These are phyloP conservation scores for Lactuca sativa DNA, from an alignment of 129 eudicot genomes.

Conservation along the genomic window DNA sequence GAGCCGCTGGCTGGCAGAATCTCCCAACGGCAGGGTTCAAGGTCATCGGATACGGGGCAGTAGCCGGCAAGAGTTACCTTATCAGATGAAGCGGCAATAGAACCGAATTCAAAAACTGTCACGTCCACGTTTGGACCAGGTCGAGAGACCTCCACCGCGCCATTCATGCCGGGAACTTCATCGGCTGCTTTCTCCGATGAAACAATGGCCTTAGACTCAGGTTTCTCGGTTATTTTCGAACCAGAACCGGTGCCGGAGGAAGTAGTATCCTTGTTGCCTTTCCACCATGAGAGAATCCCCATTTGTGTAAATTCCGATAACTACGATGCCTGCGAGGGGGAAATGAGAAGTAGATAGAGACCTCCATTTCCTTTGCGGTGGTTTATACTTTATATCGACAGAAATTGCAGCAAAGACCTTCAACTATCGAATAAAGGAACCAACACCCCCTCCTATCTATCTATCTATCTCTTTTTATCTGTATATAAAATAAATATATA, in stretches of 20 bases:
- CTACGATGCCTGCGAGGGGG: constrained; percentile 8
- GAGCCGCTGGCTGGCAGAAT: constrained; percentile 66
- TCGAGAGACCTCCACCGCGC: constrained; percentile 67
- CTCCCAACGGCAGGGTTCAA: constrained; percentile 99
- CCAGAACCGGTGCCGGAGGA: constrained; percentile 7
- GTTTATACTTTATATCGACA: too few species aligned
- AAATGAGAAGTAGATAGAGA: background rate
- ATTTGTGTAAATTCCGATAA: constrained; percentile 15
- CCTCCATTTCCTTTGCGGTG: background rate
- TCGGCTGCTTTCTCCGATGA: constrained; percentile 26
- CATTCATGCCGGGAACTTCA: constrained; percentile 72
- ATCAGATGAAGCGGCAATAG: constrained; percentile 66
- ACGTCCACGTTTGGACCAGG: constrained; percentile 44
- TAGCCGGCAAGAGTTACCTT: constrained; percentile 95
- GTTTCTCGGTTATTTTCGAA: constrained; percentile 3
- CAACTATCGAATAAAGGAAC: background rate
- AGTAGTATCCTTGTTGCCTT: constrained; percentile 29
- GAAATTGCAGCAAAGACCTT: background rate
- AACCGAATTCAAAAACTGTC: constrained; percentile 83
- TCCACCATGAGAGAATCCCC: constrained; percentile 71
- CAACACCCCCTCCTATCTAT: too few species aligned
- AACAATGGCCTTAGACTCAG: constrained; percentile 30
- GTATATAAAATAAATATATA: too few species aligned
- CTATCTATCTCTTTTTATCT: too few species aligned
- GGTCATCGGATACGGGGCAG: constrained; percentile 92